A percentile compares a stretch with the other conserved stretches of the same genome.
Evolutionary conservation across 495 filamentous ascomycete species (phyloP).

Genomic region (Daldinia caldariorum): DNA sequence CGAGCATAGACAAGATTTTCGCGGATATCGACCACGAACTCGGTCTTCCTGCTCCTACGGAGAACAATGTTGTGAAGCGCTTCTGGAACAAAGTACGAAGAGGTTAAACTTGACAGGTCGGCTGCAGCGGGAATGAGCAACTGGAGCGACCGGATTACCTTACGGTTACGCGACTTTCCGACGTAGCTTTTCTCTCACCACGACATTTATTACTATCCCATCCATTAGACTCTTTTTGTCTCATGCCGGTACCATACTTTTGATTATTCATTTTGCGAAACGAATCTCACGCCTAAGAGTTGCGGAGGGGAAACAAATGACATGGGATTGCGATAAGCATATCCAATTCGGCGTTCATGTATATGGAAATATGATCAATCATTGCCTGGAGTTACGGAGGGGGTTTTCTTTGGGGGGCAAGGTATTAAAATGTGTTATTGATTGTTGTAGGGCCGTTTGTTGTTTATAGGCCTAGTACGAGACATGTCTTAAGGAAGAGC

Average conservation of each 20-base stretch:
- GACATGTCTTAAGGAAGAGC: slow-evolving; percentile 21
- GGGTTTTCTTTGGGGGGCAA: slow-evolving; percentile 17
- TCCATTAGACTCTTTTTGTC: slow-evolving; percentile 16
- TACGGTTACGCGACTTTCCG: slow-evolving; percentile 1
- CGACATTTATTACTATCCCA: not conserved
- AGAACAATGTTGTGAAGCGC: slow-evolving; percentile 46
- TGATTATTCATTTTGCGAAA: slow-evolving; percentile 13
- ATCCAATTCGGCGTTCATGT: slow-evolving; percentile 26
- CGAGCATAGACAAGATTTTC: slow-evolving; percentile 49
- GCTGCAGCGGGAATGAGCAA: not conserved
- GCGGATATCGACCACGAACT: slow-evolving; percentile 49
- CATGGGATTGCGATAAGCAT: slow-evolving; percentile 22
- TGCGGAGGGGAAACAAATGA: slow-evolving; percentile 16
- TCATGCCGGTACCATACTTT: slow-evolving; percentile 7
- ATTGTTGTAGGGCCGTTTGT: slow-evolving; percentile 18
- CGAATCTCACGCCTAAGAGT: slow-evolving; percentile 4
- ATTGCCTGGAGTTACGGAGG: slow-evolving; percentile 41
- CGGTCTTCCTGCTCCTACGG: slow-evolving; percentile 30
- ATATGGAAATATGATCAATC: slow-evolving; percentile 21
- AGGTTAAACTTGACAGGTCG: slow-evolving; percentile 10
- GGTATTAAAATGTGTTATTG: slow-evolving; percentile 37
- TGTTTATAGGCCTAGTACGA: slow-evolving; percentile 23
- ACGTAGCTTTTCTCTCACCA: slow-evolving; percentile 15
- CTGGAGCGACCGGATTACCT: not conserved
- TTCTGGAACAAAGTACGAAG: slow-evolving; percentile 51